These are phyloP conservation scores for Leccinum pachyderme DNA, from an alignment of 1,284 basidiomycete genomes.

Conservation along the genomic window DNA sequence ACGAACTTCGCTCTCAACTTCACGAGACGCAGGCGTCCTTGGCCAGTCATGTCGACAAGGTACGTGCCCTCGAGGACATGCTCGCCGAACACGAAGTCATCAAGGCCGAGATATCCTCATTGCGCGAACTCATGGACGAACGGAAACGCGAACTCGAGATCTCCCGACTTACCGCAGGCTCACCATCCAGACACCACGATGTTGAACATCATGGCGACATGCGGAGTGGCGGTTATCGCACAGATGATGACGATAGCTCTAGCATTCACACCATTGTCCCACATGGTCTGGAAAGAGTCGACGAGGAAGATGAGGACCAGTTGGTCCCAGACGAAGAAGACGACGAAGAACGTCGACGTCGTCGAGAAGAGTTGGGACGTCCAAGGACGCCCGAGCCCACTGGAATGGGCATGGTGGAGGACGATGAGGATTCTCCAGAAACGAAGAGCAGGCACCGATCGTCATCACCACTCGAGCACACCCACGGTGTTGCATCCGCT, in stretches of 20 bases:
- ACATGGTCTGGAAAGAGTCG: constrained; percentile 70
- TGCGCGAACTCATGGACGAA: constrained; percentile 72
- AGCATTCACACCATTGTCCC: constrained; percentile 65
- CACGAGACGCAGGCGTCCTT: constrained; percentile 84
- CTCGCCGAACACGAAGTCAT: constrained; percentile 87
- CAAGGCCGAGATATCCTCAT: constrained; percentile 73
- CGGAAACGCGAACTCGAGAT: constrained; percentile 38
- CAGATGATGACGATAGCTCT: constrained; percentile 56
- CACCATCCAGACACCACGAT: constrained; percentile 26
- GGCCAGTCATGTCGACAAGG: constrained; percentile 80
- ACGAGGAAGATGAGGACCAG: constrained; percentile 72
- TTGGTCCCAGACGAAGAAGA: constrained; percentile 44
- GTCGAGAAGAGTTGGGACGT: constrained; percentile 60
- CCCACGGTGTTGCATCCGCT: constrained; percentile 25
- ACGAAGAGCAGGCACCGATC: constrained; percentile 19
- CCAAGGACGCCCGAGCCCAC: constrained; percentile 77
- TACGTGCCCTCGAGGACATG: constrained; percentile 78
- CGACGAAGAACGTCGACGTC: constrained; percentile 43
- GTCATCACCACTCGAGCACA: constrained; percentile 15
- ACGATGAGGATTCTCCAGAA: constrained; percentile 34
- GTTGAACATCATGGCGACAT: constrained; percentile 31
- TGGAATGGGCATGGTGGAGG: constrained; percentile 59
- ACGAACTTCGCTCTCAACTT: constrained; percentile 77
- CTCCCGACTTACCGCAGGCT: constrained; percentile 19
- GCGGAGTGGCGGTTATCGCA: constrained; percentile 34